Conservation (phyloP, 164 flowering plant genomes). For the Magnolia sinica region DNA sequence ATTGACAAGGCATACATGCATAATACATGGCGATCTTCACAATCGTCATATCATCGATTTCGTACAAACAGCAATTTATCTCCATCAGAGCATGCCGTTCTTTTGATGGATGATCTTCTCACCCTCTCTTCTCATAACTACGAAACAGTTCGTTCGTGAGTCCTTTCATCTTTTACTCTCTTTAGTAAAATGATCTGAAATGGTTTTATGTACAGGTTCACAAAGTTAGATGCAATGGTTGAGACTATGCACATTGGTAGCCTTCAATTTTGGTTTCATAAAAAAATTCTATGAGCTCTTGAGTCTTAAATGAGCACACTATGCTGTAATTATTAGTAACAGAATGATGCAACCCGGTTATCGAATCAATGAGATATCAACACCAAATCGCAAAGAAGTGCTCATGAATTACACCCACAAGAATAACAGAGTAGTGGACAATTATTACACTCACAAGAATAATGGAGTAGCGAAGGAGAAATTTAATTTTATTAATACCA, state of each 20-base stretch:
- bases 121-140: constrained; percentile 77
- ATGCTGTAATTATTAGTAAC: no score
- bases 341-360: no score
- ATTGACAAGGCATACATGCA: constrained; percentile 95
- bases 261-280: neutral
- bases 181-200: neutral
- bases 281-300: no score
- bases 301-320: no score
- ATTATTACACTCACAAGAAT: no score
- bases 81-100: constrained; percentile 61
- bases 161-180: constrained; percentile 12
- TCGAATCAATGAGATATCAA: no score
- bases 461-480: no score
- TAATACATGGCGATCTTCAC: constrained; percentile 95
- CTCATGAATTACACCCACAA: no score
- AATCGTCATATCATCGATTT: constrained; percentile 81
- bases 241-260: no score
- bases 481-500: no score
- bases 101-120: constrained; percentile 80
- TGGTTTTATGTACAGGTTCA: neutral
- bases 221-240: neutral
- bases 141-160: constrained; percentile 93
- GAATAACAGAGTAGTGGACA: no score
- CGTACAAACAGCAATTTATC: constrained; percentile 50
- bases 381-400: no score